Base-by-base conservation (phyloP, 2,329 filamentous ascomycete species). In the Botrytis hyacinthi region DNA sequence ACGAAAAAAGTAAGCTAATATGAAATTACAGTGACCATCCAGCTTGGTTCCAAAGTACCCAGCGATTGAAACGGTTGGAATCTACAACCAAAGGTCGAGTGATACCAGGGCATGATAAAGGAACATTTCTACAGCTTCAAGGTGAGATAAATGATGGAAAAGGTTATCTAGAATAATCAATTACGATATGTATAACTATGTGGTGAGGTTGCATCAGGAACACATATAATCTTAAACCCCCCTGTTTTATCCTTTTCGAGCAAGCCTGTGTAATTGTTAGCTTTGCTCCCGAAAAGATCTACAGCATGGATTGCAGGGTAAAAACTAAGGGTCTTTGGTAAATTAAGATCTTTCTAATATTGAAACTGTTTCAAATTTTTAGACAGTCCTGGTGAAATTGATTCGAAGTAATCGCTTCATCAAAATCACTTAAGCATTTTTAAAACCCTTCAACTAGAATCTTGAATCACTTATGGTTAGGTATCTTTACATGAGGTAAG, bases 41-140 rank as follows among this genome's bases (percentile, higher is more conserved):
- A 1, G 77, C 80, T 26, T 82, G 80, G 80, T 81, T 81, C 48
- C 77, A 80, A 61, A 81, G 80, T 68, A 79, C 78, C 2, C 79
- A 81, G 54, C 72, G 77, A 61, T 72, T 81, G 66, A 80, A 80
- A 73, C 77, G 80, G 20, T 76, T 81, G 16, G 76, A 80, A 73
- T 71, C 78, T n/a, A 79, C 77, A 7, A 79, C 78, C 18, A 79
- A 69, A 61, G 77, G 77, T 26, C 73, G 77, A 69, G 74, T 79
- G 4, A 78, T 79, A 69, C 77, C 78, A 48, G 78, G 78, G 26
- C 78, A 79, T 70, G 77, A 79, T 42, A 78, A 79, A 44, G 78
- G 77, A 61, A 79, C 76, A 18, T 79, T 79, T 57, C 54, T 79
- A 7, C 74, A 78, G 42, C 70, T 79, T 9, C 77, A 79, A 71